Conservation (phyloP, 2,329 filamentous ascomycete genomes). For the Diaporthe aspalathi region DNA sequence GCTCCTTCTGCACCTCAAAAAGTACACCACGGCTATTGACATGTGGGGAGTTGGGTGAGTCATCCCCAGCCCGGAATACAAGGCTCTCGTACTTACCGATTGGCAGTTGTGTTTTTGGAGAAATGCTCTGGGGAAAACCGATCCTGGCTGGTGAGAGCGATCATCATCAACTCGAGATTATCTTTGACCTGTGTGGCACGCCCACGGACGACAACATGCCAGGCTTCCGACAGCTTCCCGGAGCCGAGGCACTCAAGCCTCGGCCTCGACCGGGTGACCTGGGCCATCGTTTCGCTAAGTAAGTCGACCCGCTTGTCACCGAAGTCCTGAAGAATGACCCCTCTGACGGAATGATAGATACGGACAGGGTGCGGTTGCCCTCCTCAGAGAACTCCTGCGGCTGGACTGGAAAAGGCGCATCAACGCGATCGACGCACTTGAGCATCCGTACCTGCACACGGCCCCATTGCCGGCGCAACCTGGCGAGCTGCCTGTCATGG, state of each 20-base stretch:
- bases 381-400: slow-evolving; percentile 84
- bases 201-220: slow-evolving; percentile 94
- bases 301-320: not conserved
- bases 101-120: slow-evolving; percentile 90
- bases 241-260: slow-evolving; percentile 79
- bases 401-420: slow-evolving; percentile 90
- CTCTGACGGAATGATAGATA: slow-evolving; percentile 56
- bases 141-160: slow-evolving; percentile 93
- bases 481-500: slow-evolving; percentile 88
- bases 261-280: slow-evolving; percentile 73
- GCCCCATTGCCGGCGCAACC: slow-evolving; percentile 82
- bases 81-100: slow-evolving; percentile 41
- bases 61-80: not conserved
- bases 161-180: slow-evolving; percentile 88
- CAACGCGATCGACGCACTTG: slow-evolving; percentile 92
- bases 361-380: slow-evolving; percentile 77
- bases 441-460: slow-evolving; percentile 91
- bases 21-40: slow-evolving; percentile 97
- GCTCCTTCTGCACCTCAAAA: slow-evolving; percentile 85
- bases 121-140: slow-evolving; percentile 95
- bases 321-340: not conserved
- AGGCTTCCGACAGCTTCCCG: slow-evolving; percentile 85
- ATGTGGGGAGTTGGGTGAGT: slow-evolving; percentile 96
- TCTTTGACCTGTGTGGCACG: slow-evolving; percentile 91
- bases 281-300: slow-evolving; percentile 79